phyloP scores from a whole-genome alignment of 2,329 filamentous ascomycete species.

The Arthrocladium fulminans region DNA sequence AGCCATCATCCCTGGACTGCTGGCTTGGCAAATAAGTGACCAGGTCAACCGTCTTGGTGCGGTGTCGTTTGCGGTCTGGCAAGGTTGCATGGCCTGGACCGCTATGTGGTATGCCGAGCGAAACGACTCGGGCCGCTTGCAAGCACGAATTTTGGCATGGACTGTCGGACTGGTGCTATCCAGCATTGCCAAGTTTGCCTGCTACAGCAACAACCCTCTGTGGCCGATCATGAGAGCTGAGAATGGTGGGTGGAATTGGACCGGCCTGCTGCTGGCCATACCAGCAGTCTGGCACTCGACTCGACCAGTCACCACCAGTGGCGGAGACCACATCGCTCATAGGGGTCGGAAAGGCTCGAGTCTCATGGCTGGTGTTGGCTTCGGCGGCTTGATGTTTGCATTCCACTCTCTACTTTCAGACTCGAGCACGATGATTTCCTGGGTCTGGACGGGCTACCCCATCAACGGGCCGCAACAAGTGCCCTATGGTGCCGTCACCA shows the following conservation, averaged over 20 bases:
- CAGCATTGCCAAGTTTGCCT: constrained; percentile 83
- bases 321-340: constrained; percentile 41
- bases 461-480: constrained; percentile 78
- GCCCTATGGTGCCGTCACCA: constrained; percentile 81
- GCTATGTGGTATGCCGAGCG: constrained; percentile 74
- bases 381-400: constrained; percentile 78
- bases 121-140: constrained; percentile 63
- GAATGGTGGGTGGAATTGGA: constrained; percentile 89
- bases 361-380: constrained; percentile 62
- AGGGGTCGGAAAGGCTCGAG: constrained; percentile 57
- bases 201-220: constrained; percentile 88
- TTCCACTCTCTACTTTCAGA: constrained; percentile 91
- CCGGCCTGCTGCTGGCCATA: constrained; percentile 66
- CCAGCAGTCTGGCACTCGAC: constrained; percentile 69
- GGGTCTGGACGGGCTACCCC: constrained; percentile 96
- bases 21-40: constrained; percentile 66
- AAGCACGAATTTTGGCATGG: constrained; percentile 74
- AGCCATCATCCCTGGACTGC: constrained; percentile 61
- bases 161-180: constrained; percentile 74
- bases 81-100: constrained; percentile 75
- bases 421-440: constrained; percentile 96
- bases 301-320: constrained; percentile 49
- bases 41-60: constrained; percentile 70
- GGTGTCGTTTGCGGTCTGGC: constrained; percentile 69
- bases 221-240: constrained; percentile 88